A percentile compares a stretch with the other conserved stretches of the same genome.
Conservation (phyloP, 139 green algal genomes). For the Trebouxia sp. region DNA sequence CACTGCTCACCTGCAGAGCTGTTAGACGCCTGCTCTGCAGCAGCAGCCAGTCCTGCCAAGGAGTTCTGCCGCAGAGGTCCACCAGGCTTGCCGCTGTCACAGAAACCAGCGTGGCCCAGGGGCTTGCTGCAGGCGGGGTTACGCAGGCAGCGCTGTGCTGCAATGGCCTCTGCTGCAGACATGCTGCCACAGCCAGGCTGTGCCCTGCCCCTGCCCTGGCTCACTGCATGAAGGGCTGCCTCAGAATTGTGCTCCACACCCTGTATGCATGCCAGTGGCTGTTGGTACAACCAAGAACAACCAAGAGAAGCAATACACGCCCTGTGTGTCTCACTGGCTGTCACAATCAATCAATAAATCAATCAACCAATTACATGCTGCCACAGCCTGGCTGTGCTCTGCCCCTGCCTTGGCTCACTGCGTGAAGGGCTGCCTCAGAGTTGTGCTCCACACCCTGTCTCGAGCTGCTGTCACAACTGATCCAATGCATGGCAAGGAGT, state of each 20-base stretch:
- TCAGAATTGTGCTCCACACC: conserved; percentile 25
- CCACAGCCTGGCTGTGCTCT: no score
- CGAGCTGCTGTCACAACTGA: no score
- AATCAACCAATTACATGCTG: no score
- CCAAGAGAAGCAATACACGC: no score
- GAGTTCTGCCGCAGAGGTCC: neutral
- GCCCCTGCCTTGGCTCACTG: neutral
- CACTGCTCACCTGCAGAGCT: neutral
- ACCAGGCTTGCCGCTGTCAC: conserved; percentile 7
- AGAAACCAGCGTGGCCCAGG: conserved; percentile 23
- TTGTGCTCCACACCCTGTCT: conserved; percentile 1
- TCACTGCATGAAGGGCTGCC: conserved; percentile 2
- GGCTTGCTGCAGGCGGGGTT: conserved; percentile 19
- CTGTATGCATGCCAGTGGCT: conserved; percentile 8
- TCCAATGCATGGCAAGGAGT: no score
- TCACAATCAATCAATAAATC: no score
- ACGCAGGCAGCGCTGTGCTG: conserved; percentile 10
- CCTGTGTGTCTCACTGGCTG: no score
- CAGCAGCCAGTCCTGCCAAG: conserved; percentile 1
- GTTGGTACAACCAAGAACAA: no score
- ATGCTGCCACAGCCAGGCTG: neutral
- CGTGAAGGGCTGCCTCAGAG: neutral
- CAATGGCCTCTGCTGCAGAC: conserved; percentile 9
- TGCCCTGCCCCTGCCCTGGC: neutral
- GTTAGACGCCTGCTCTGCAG: conserved; percentile 14